Conservation (phyloP, 208 protist genomes). For the Leptomonas pyrrhocoris region DNA sequence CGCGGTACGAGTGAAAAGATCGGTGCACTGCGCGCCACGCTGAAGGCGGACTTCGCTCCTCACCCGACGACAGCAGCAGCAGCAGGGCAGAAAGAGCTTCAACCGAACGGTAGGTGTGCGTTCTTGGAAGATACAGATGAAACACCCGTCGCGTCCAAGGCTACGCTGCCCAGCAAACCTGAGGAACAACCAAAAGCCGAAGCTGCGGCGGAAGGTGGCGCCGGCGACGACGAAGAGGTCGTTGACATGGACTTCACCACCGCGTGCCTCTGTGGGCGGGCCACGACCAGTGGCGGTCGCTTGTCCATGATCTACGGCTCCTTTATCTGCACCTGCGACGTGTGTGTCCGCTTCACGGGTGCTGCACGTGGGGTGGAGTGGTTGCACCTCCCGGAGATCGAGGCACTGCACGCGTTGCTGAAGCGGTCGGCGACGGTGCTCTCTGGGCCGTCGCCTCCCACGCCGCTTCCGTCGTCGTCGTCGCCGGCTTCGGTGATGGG, state of each 20-base stretch:
- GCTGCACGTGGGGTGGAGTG: constrained; percentile 66
- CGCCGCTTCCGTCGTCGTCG: background rate
- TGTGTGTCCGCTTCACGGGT: constrained; percentile 53
- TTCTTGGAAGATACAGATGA: background rate
- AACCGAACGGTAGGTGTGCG: background rate
- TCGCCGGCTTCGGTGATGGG: background rate
- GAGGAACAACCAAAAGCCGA: too few species aligned
- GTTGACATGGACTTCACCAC: constrained; percentile 47
- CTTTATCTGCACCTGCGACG: constrained; percentile 73
- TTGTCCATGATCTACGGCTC: constrained; percentile 79
- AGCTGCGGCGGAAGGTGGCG: background rate
- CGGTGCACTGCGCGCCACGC: constrained; percentile 8
- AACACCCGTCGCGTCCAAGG: background rate
- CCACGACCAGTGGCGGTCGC: constrained; percentile 27
- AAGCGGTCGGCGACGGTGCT: background rate
- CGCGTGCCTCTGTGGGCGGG: constrained; percentile 60
- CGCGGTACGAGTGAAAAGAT: constrained; percentile 21
- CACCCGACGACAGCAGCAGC: background rate
- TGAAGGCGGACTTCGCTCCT: constrained; percentile 5
- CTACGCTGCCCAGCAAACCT: background rate
- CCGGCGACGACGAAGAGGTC: background rate
- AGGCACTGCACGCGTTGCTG: constrained; percentile 23
- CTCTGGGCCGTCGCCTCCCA: background rate
- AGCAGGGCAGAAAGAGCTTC: background rate
- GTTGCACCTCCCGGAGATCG: constrained; percentile 71